phyloP scores from a whole-genome alignment of 1,139 yeast genomes.

The Kurtzmaniella natalensis region DNA sequence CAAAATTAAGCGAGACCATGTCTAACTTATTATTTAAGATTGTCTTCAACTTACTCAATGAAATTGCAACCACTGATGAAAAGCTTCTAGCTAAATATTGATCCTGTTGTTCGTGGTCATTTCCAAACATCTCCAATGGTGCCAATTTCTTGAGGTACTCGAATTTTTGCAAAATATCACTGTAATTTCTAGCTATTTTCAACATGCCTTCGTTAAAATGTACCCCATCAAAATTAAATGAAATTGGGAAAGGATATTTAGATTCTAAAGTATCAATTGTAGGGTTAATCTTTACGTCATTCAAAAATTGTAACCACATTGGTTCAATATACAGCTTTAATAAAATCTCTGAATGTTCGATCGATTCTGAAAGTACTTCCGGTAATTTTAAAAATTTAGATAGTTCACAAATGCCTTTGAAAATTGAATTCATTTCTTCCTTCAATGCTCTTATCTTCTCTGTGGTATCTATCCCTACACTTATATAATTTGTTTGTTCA shows the following conservation, averaged over 20 bases:
- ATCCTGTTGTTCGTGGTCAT: slow-evolving; percentile 13
- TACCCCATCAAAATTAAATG: too few relatives aligned
- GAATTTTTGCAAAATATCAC: slow-evolving; percentile 20
- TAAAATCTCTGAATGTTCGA: slow-evolving; percentile 38
- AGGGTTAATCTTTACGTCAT: slow-evolving; percentile 8
- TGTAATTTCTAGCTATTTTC: slow-evolving; percentile 5
- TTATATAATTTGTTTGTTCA: not conserved
- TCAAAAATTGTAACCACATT: slow-evolving; percentile 24
- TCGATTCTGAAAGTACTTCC: slow-evolving; percentile 18
- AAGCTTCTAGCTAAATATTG: slow-evolving; percentile 18
- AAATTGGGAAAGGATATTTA: slow-evolving; percentile 23
- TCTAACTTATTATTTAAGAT: not conserved
- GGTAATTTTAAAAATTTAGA: not conserved
- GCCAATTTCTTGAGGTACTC: slow-evolving; percentile 20
- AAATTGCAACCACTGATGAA: slow-evolving; percentile 23
- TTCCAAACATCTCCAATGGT: slow-evolving; percentile 25
- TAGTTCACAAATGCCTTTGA: not conserved
- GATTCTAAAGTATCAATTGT: slow-evolving; percentile 7
- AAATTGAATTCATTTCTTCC: not conserved
- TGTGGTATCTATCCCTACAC: not conserved
- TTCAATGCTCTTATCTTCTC: not conserved
- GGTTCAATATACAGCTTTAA: slow-evolving; percentile 25
- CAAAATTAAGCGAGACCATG: slow-evolving; percentile 15
- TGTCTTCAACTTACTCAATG: slow-evolving; percentile 2
- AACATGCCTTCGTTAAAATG: too few relatives aligned